Percentiles rank a stretch among this genome's conserved stretches.
Evolutionary conservation across 2,329 filamentous ascomycete genomes (phyloP).

Genomic region (Sarocladium kiliense): DNA sequence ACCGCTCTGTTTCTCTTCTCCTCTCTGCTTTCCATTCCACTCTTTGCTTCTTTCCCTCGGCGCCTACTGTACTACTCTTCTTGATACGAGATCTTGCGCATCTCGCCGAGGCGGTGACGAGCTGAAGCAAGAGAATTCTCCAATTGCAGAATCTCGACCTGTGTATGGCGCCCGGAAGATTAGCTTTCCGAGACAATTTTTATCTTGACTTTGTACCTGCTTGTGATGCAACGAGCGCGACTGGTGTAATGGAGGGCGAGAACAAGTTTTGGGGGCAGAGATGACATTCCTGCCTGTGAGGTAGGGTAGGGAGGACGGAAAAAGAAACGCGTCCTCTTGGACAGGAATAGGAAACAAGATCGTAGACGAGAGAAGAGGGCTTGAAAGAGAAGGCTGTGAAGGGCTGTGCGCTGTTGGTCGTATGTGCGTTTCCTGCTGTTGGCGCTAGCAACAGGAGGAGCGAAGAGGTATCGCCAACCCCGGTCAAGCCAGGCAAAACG

Average conservation of each 20-base stretch:
- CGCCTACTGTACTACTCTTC: slow-evolving; percentile 56
- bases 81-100: slow-evolving; percentile 95
- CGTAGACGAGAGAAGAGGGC: slow-evolving; percentile 1
- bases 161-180: slow-evolving; percentile 30
- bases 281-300: background rate
- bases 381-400: background rate
- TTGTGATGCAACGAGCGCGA: no score
- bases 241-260: no score
- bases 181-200: background rate
- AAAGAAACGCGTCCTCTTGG: background rate
- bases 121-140: slow-evolving; percentile 81
- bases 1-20: background rate
- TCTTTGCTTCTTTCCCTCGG: background rate
- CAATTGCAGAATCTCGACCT: slow-evolving; percentile 96
- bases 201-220: no score
- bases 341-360: background rate
- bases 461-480: background rate
- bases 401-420: background rate
- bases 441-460: slow-evolving; percentile 6
- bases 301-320: background rate
- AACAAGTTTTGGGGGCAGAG: background rate
- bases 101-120: slow-evolving; percentile 82
- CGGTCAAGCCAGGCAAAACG: background rate
- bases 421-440: background rate
- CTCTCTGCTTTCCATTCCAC: background rate